Base-by-base conservation (phyloP, 257 asterid genomes). In the Nicotiana otophora region DNA sequence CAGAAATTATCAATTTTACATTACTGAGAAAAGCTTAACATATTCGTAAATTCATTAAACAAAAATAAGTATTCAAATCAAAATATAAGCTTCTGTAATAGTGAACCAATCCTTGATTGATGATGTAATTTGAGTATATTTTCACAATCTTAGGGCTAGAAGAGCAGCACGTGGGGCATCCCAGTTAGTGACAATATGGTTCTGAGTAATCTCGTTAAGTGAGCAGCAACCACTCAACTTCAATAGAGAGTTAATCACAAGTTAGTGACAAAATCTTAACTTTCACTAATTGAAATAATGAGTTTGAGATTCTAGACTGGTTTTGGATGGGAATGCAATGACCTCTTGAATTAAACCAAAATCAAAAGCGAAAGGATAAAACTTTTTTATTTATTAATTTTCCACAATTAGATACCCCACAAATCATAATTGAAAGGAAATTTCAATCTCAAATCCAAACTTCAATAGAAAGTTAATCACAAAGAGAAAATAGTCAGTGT, bases 111-210 rank as follows among this genome's bases (percentile, higher is more conserved):
- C 58, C 78, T 39, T 78, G 36, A 23, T 57, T 42, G 55, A 78
- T 34, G 58, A 78, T 9, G 28, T 42, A 60, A 60, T 33, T 4
- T 58, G 55, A 5, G 81, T 78, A 74, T 75, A 39, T 61, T 65
- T 83, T 91, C 89, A 95, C 83, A 95, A 77, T 92, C 90, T 87
- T 79, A 97, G 81, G 5, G 92, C 86, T 1, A 90, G 92, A 70
- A 90, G 92, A 36, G 80, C 64, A 36, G 78, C 64, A 58, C 61
- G 87, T 0, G 94, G 93, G 11, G 93, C 86, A 39, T 95, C 99
- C 99, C 99, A 95, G n/a, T 90, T 92, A 7, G 99, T 86, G 70
- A 51, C 63, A 58, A 91, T 91, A 93, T 95, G 99, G 80, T 91
- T 82, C 51, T 97, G 93, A 17, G 97, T 95, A 80, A 93, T 95